A percentile compares a stretch with the other conserved stretches of the same genome.
Evolutionary conservation across 2,329 filamentous ascomycete species (phyloP).

Genomic region (Talaromyces verruculosus): DNA sequence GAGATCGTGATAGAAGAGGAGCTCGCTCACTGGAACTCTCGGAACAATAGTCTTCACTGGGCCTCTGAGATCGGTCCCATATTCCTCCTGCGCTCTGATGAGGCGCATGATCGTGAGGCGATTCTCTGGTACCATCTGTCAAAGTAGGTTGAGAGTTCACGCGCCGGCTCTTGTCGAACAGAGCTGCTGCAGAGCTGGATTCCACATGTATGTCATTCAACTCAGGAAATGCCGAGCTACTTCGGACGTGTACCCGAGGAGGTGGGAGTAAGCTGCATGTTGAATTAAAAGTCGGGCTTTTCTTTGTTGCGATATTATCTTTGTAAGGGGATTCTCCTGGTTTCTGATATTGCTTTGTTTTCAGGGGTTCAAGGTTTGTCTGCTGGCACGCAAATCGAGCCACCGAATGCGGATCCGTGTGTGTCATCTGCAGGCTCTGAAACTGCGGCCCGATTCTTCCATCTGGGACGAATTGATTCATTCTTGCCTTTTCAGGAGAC

Average conservation of each 20-base stretch:
- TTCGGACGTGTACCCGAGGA: slow-evolving; percentile 18
- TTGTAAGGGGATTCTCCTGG: neutral
- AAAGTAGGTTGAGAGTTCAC: slow-evolving; percentile 8
- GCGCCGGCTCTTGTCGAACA: slow-evolving; percentile 8
- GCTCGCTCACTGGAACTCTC: slow-evolving; percentile 12
- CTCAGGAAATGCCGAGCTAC: slow-evolving; percentile 16
- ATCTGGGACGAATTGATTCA: neutral
- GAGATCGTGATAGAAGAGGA: slow-evolving; percentile 13
- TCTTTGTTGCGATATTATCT: neutral
- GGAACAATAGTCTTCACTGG: slow-evolving; percentile 6
- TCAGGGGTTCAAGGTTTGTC: neutral
- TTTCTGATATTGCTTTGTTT: slow-evolving; percentile 3
- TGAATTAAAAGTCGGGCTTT: neutral
- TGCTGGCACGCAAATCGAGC: neutral
- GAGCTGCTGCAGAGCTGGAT: neutral
- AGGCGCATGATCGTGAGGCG: neutral
- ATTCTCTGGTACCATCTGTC: neutral
- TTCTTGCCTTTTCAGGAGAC: neutral
- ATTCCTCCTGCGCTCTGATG: neutral
- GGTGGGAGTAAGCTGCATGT: slow-evolving; percentile 8
- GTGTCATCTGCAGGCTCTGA: neutral
- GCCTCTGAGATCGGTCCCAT: slow-evolving; percentile 1
- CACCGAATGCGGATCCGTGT: neutral
- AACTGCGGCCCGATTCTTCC: neutral
- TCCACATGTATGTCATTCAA: neutral